Evolutionary conservation across 2,329 filamentous ascomycete genomes (phyloP).

Genomic region (Rhynchosporium agropyri): DNA sequence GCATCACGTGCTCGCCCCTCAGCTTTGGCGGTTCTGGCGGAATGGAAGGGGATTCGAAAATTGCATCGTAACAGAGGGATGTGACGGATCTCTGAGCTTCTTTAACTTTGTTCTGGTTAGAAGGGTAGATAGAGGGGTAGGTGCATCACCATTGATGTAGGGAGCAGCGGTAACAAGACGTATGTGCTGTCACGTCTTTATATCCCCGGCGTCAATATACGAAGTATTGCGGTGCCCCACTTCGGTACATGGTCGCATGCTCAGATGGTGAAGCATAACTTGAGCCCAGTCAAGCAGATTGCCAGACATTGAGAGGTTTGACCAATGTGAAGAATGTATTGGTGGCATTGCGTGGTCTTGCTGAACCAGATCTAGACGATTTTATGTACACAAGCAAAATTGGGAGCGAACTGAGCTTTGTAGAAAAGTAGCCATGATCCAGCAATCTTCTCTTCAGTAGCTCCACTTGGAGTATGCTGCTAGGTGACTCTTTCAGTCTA

Average conservation of each 20-base stretch:
- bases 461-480: constrained; percentile 1
- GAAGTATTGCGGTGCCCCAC: constrained; percentile 7
- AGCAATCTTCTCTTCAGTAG: not conserved
- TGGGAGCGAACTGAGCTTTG: no score
- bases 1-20: constrained; percentile 22
- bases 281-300: not conserved
- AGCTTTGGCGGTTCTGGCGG: constrained; percentile 14
- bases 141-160: constrained; percentile 7
- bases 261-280: not conserved
- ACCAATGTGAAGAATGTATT: not conserved
- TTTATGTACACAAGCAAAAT: no score
- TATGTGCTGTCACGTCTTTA: constrained; percentile 18
- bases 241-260: constrained; percentile 10
- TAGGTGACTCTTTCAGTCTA: constrained; percentile 6
- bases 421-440: no score
- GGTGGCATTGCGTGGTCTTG: not conserved
- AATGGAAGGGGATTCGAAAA: not conserved
- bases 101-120: constrained; percentile 12
- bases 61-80: constrained; percentile 1
- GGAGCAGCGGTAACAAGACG: constrained; percentile 12
- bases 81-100: constrained; percentile 6
- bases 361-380: no score
- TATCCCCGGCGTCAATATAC: constrained; percentile 13
- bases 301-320: no score
- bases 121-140: constrained; percentile 13